These are phyloP conservation scores for Colletotrichum scovillei DNA, from an alignment of 2,329 filamentous ascomycete species.

Conservation along the genomic window DNA sequence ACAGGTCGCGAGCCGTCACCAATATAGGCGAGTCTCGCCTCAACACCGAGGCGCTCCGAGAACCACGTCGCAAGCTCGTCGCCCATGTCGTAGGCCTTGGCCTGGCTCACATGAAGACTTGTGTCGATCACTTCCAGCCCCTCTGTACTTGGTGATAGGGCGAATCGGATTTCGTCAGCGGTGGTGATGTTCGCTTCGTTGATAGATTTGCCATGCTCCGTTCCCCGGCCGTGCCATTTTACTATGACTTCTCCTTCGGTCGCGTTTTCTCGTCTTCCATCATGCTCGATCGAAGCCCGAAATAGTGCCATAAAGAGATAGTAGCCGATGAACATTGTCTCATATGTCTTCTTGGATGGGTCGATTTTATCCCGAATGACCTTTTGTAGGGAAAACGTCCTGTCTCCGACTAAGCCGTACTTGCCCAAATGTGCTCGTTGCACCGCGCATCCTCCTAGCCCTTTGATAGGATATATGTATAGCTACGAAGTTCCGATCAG, in stretches of 20 bases:
- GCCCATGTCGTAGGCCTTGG: slow-evolving; percentile 73
- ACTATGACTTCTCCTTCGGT: not conserved
- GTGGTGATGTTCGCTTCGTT: not conserved
- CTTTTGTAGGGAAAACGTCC: slow-evolving; percentile 2
- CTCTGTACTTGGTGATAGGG: not conserved
- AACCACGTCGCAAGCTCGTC: slow-evolving; percentile 73
- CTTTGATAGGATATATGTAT: slow-evolving; percentile 5
- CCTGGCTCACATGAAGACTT: slow-evolving; percentile 68
- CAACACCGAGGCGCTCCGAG: slow-evolving; percentile 71
- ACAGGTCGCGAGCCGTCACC: slow-evolving; percentile 70
- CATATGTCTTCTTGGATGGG: not conserved
- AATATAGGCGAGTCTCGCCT: slow-evolving; percentile 71
- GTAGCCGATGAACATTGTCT: not conserved
- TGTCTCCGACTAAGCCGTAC: not conserved
- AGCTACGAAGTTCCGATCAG: not conserved
- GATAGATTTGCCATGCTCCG: not conserved
- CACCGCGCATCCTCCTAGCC: not conserved
- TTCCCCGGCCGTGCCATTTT: not conserved
- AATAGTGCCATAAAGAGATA: slow-evolving; percentile 8
- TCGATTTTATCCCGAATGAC: not conserved
- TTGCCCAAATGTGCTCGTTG: not conserved
- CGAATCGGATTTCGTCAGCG: not conserved
- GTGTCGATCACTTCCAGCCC: slow-evolving; percentile 61
- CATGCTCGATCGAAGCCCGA: not conserved
- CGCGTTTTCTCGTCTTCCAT: not conserved